Base-by-base conservation (phyloP, 306 rosid species). In the Fragaria ananassa region DNA sequence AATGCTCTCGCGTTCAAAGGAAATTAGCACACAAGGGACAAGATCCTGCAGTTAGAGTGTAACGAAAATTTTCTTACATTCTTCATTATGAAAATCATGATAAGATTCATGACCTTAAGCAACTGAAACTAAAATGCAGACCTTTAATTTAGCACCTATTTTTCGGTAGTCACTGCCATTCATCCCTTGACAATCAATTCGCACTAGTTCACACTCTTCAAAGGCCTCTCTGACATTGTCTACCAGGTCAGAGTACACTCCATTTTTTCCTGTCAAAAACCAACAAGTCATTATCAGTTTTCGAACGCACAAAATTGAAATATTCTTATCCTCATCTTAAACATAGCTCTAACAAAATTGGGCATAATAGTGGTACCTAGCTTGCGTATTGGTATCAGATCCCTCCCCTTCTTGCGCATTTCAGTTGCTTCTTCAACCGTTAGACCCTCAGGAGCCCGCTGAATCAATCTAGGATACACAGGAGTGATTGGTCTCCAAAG, bases 71-170 rank as follows among this genome's bases (percentile, higher is more conserved):
- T 61, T 18, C 29, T 72, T 61, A 5, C 37, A 39, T 12, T 17
- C 17, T 53, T 72, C 44, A 0, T 25, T 23, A 44, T 27, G 63
- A 19, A 76, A 18, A 50, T 29, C 14, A 70, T 8, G 25, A 78
- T 25, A 56, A 14, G 19, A 10, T 34, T 23, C 34, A 77, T 19
- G 69, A 72, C 64, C 31, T 53, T 27, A 72, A 58, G 25, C 19
- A 51, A 74, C 57, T 46, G 51, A 61, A 68, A 47, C 34, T 13
- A 50, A 72, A 45, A 54, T 76, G 41, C 75, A 65, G 79, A 95
- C 99, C 99, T 81, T 95, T 51, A 92, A 87, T 81, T 95, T 95
- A 70, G 97, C 99, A 74, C 97, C 99, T 67, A 95, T 95, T 87
- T 75, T 95, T 54, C 86, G 86, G 80, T 80, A 92, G 91, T 95